phyloP scores from a whole-genome alignment of 1,139 yeast genomes.

The Suhomyces wounanorum region DNA sequence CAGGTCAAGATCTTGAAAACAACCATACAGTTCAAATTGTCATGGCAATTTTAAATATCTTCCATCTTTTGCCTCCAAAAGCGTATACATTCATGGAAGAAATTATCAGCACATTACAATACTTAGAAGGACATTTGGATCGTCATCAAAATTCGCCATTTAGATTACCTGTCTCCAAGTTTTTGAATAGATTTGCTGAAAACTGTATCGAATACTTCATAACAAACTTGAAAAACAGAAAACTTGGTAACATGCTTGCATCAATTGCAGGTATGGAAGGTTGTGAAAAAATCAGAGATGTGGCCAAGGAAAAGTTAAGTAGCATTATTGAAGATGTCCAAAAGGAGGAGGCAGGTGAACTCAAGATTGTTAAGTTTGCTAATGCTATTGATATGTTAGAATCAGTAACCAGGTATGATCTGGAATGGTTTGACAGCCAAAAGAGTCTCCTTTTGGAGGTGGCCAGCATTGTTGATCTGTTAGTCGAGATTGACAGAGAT shows the following conservation, averaged over 20 bases:
- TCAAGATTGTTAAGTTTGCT: constrained; percentile 64
- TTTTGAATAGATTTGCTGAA: constrained; percentile 77
- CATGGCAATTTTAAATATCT: constrained; percentile 86
- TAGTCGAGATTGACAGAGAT: constrained; percentile 40
- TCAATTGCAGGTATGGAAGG: constrained; percentile 62
- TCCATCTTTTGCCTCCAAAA: constrained; percentile 87
- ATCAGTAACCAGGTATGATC: constrained; percentile 54
- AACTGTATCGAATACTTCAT: constrained; percentile 74
- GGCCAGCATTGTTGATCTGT: constrained; percentile 46
- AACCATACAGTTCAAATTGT: constrained; percentile 84
- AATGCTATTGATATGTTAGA: constrained; percentile 68
- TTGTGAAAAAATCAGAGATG: constrained; percentile 57
- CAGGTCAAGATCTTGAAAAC: constrained; percentile 74
- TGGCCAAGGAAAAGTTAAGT: constrained; percentile 54
- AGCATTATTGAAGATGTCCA: constrained; percentile 38
- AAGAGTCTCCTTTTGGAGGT: constrained; percentile 50
- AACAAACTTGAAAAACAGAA: constrained; percentile 65
- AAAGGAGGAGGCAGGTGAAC: constrained; percentile 52
- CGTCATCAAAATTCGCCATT: constrained; percentile 89
- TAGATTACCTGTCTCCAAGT: constrained; percentile 87
- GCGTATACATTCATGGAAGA: constrained; percentile 93
- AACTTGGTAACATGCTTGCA: constrained; percentile 66
- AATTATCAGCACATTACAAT: constrained; percentile 71
- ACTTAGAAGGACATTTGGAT: constrained; percentile 79
- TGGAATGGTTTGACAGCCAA: constrained; percentile 63